Base-by-base conservation (phyloP, 257 asterid genomes). In the Nicotiana tabacum region DNA sequence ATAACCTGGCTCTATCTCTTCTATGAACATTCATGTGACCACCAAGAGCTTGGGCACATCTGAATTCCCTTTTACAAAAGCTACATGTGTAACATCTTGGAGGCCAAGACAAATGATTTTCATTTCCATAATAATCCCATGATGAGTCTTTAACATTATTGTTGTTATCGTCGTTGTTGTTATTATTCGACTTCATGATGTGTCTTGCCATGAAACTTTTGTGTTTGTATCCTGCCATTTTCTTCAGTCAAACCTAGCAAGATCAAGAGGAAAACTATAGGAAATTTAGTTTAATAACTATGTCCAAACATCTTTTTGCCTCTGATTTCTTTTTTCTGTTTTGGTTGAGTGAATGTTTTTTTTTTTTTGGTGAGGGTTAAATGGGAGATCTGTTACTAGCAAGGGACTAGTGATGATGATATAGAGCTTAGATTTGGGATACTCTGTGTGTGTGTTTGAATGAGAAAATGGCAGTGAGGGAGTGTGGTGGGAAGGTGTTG, bases 1-100 rank as follows among this genome's bases (percentile, higher is more conserved):
- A 56, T 21, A 96, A 70, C 37, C 27, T 87, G 0, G 98, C 99
- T 39, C 98, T 77, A 77, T 96, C 99, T 56, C 95, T 88, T 60
- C 98, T 87, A 83, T 94, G 99, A 32, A 94, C 98, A 85, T 96
- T 96, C 99, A 96, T 96, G 87, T 96, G 98, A 35, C 99, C 99
- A 10, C 99, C 99, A 33, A 96, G 96, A 12, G 98, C 98, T 82
- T 94, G 99, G 55, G 99, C 99, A 65, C 97, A 94, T 83, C 93
- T 92, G 85, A 96, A 96, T 53, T 91, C 97, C 83, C 98, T 91
- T 43, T 89, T 93, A 90, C 99, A 96, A 72, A 94, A 96, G 77
- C 90, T 94, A 85, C 99, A 96, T 0, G 93, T 78, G 78, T 96
- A 96, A 8, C 90, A 85, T 78, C 97, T 91, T 51, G 98, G 98